phyloP scores from a whole-genome alignment of 176 grass and related monocot species.

The Lolium multiflorum region DNA sequence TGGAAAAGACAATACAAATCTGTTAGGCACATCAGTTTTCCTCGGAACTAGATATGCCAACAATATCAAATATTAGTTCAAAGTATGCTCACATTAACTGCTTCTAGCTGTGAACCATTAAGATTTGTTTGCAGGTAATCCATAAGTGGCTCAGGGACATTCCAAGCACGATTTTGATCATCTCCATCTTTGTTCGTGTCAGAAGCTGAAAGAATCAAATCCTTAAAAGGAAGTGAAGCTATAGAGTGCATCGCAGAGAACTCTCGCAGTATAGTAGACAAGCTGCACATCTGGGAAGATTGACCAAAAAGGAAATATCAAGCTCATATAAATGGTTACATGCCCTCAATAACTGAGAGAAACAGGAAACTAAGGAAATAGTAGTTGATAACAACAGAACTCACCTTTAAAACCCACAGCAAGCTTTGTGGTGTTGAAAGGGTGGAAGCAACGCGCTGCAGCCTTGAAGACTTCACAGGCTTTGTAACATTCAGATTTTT shows the following conservation, averaged over 20 bases:
- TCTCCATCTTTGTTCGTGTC: constrained; percentile 59
- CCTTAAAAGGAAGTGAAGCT: constrained; percentile 85
- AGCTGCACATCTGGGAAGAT: constrained; percentile 84
- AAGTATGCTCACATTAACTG: constrained; percentile 76
- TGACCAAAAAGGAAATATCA: constrained; percentile 42
- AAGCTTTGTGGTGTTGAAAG: constrained; percentile 49
- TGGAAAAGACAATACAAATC: constrained; percentile 54
- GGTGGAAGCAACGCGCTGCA: constrained; percentile 66
- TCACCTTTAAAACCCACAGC: constrained; percentile 83
- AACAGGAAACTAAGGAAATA: constrained; percentile 5
- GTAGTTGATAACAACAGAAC: constrained; percentile 23
- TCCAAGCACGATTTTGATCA: constrained; percentile 75
- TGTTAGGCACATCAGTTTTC: constrained; percentile 30
- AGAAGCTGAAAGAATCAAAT: constrained; percentile 84
- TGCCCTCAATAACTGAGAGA: neutral
- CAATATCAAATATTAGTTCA: constrained; percentile 20
- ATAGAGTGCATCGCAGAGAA: constrained; percentile 81
- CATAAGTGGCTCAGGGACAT: constrained; percentile 86
- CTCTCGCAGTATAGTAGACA: constrained; percentile 94
- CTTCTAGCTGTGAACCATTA: constrained; percentile 89
- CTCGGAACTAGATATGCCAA: constrained; percentile 11
- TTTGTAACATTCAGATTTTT: constrained; percentile 63
- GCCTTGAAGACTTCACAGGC: constrained; percentile 56
- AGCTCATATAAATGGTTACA: neutral
- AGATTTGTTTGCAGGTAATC: constrained; percentile 84